Conservation (phyloP, 352 stramenopile genomes). For the Phytophthora niederhauseri region DNA sequence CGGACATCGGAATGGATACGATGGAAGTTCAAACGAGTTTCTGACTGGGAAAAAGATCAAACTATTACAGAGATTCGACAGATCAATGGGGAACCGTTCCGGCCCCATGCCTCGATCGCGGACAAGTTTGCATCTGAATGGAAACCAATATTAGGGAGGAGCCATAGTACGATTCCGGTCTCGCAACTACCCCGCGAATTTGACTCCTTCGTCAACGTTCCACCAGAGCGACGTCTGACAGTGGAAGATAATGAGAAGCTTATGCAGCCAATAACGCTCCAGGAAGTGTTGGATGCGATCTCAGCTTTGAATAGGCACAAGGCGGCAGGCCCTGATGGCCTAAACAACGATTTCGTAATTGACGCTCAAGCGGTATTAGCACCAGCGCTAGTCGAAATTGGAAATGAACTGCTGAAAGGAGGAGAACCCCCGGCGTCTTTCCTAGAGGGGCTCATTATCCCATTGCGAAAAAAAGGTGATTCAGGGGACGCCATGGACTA, state of each 20-base stretch:
- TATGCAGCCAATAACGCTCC: not conserved
- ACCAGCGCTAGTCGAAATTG: not conserved
- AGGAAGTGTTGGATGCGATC: not conserved
- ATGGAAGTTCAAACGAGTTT: not conserved
- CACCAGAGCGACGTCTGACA: not conserved
- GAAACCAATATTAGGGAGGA: not conserved
- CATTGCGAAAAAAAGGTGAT: not conserved
- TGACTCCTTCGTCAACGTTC: not conserved
- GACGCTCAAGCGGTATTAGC: not conserved
- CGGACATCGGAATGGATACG: not conserved
- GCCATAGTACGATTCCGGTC: not conserved
- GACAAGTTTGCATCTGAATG: not conserved
- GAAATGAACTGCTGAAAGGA: not conserved
- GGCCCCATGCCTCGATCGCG: not conserved
- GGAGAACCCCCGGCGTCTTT: not conserved
- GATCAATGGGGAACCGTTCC: not conserved
- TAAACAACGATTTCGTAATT: not conserved
- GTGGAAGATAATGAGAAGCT: not conserved
- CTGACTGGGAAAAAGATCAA: constrained; percentile 8
- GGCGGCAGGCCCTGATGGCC: not conserved
- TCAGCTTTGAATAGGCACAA: not conserved
- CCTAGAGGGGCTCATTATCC: not conserved
- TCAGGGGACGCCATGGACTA: not conserved
- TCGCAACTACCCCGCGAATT: too few relatives aligned
- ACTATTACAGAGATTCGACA: not conserved